Evolutionary conservation across 1,284 basidiomycete species (phyloP).

Genomic region (Sporisorium sorghi): DNA sequence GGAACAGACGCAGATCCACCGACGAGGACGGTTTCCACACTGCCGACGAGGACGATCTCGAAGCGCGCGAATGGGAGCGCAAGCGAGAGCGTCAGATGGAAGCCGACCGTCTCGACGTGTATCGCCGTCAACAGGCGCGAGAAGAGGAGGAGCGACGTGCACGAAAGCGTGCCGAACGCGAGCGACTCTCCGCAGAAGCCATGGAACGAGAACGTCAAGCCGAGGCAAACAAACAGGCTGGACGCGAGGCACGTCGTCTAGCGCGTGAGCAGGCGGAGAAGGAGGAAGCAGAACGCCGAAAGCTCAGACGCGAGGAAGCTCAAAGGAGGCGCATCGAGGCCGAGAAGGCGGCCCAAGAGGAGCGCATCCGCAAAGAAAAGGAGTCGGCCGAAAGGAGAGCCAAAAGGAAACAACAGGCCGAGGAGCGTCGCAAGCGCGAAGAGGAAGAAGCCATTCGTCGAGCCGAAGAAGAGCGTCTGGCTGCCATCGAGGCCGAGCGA

Average conservation of each 20-base stretch:
- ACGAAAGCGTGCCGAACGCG: slow-evolving; percentile 24
- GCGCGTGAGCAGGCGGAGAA: slow-evolving; percentile 27
- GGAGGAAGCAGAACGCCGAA: slow-evolving; percentile 18
- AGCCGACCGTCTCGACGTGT: slow-evolving; percentile 36
- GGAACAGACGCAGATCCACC: slow-evolving; percentile 26
- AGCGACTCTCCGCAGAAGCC: slow-evolving; percentile 15
- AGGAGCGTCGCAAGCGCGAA: slow-evolving; percentile 27
- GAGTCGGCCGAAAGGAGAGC: slow-evolving; percentile 33
- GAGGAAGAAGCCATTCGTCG: slow-evolving; percentile 9
- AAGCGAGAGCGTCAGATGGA: slow-evolving; percentile 38
- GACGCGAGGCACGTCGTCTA: slow-evolving; percentile 27
- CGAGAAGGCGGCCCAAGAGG: slow-evolving; percentile 30
- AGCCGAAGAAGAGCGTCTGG: slow-evolving; percentile 16
- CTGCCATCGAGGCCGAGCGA: slow-evolving; percentile 44
- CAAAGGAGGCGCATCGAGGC: slow-evolving; percentile 26
- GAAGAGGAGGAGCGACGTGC: slow-evolving; percentile 37
- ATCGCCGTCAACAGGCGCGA: slow-evolving; percentile 27
- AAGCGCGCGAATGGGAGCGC: slow-evolving; percentile 48
- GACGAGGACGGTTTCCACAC: slow-evolving; percentile 44
- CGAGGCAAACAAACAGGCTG: slow-evolving; percentile 22
- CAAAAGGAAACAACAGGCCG: slow-evolving; percentile 22
- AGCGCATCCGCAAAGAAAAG: slow-evolving; percentile 19
- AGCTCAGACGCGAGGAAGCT: slow-evolving; percentile 27
- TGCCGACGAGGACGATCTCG: slow-evolving; percentile 42
- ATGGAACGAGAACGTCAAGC: slow-evolving; percentile 10